Base-by-base conservation (phyloP, 1,139 yeast species). In the Neolecta irregularis region DNA sequence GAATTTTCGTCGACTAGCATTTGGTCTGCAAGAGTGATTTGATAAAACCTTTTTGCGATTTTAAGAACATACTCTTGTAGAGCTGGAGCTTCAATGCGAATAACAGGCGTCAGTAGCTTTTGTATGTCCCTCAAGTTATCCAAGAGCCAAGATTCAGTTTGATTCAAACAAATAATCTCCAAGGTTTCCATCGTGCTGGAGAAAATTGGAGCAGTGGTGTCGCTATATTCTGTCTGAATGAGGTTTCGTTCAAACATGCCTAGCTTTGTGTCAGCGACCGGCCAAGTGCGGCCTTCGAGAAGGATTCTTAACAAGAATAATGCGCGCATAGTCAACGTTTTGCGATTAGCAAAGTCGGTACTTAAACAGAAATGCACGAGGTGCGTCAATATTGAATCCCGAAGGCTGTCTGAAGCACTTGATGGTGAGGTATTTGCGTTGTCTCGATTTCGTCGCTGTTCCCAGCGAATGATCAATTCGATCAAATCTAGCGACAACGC, bases 311-410 rank as follows among this genome's bases (percentile, higher is more conserved):
- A 60, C 7, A 83, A 73, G 8, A 73, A 74, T 38, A 91, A 57
- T 1, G 93, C 88, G 37, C 81, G 70, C 43, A 74, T 75, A 5
- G 94, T 92, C 9, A 81, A 60, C 40, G 78, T 83, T 48, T 75
- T 74, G 44, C 83, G 94, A 0, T 88, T 70, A 0, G 88, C 88
- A 44, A 91, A 66, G 42, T 78, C 85, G 3, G 83, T 83, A 39
- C 85, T 74, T 32, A 83, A 74, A 54, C 96, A 85, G 48, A 79
- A 83, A 38, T 96, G 64, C 32, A 88, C 78, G 48, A 91, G 62
- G 52, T 80, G 85, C 0, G 93, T 83, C n/a, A 83, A 74, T 52
- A 92, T 81, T 0, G 94, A 81, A 53, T 85, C 96, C 32, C 92
- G 64, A 51, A 80, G 85, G 40, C 12, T 32, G 30, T 17, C 38